Percentiles rank a stretch among this genome's conserved stretches.
These are phyloP conservation scores for Mikania micrantha DNA, from an alignment of 129 eudicot species.

Conservation along the genomic window DNA sequence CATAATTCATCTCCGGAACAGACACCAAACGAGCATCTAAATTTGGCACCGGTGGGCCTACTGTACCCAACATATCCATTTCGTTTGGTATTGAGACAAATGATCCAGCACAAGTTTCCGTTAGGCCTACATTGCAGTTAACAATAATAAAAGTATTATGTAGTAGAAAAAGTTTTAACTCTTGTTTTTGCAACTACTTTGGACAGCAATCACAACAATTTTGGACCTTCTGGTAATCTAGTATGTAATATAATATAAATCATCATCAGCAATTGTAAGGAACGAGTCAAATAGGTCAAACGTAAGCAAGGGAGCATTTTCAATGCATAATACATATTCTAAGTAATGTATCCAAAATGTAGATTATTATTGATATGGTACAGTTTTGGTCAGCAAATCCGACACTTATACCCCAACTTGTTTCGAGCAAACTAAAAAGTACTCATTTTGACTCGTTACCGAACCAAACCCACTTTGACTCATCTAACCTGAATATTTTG, in stretches of 20 bases:
- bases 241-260: neutral
- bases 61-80: conserved; percentile 64
- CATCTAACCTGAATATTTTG: neutral
- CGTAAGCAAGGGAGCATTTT: neutral
- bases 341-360: neutral
- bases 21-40: conserved; percentile 72
- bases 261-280: neutral
- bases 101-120: conserved; percentile 80
- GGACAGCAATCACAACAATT: neutral
- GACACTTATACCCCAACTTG: neutral
- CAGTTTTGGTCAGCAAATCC: neutral
- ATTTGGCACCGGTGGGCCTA: conserved; percentile 76
- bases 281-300: neutral
- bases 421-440: neutral
- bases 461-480: neutral
- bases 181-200: neutral
- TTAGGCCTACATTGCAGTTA: conserved; percentile 44
- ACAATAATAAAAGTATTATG: neutral
- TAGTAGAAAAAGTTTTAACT: neutral
- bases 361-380: neutral
- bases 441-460: neutral
- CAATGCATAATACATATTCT: neutral
- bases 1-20: conserved; percentile 81
- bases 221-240: neutral
- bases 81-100: conserved; percentile 64